Conservation (phyloP, 805 yeast species). For the Yarrowia alimentaria region DNA sequence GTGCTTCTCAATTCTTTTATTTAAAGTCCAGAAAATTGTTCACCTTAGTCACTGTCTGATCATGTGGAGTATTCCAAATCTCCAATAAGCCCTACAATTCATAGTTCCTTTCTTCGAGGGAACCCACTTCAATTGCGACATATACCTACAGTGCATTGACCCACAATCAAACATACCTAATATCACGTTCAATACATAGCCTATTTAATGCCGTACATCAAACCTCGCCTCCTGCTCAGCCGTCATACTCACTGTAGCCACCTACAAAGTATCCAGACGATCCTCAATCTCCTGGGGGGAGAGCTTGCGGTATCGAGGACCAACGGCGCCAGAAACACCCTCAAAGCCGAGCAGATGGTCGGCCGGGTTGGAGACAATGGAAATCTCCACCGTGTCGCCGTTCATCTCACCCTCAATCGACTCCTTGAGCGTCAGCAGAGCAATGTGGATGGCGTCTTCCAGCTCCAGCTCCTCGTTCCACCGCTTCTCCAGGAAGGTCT, state of each 20-base stretch:
- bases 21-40: too few species aligned
- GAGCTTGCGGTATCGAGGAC: conserved; percentile 86
- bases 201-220: too few species aligned
- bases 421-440: conserved; percentile 89
- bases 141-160: too few species aligned
- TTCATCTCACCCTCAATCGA: conserved; percentile 97
- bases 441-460: conserved; percentile 97
- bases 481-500: conserved; percentile 94
- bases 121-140: too few species aligned
- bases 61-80: too few species aligned
- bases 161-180: too few species aligned
- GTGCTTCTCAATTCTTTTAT: too few species aligned
- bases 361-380: conserved; percentile 79
- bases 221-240: too few species aligned
- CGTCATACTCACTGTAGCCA: too few species aligned
- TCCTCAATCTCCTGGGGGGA: conserved; percentile 92
- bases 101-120: too few species aligned
- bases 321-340: conserved; percentile 73
- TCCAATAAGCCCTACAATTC: too few species aligned
- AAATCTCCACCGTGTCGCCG: conserved; percentile 92
- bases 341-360: conserved; percentile 78
- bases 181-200: neutral
- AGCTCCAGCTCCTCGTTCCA: conserved; percentile 97
- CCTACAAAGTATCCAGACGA: conserved; percentile 82
- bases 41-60: too few species aligned